Conservation (phyloP, 345 rosid species). For the Mercurialis annua region DNA sequence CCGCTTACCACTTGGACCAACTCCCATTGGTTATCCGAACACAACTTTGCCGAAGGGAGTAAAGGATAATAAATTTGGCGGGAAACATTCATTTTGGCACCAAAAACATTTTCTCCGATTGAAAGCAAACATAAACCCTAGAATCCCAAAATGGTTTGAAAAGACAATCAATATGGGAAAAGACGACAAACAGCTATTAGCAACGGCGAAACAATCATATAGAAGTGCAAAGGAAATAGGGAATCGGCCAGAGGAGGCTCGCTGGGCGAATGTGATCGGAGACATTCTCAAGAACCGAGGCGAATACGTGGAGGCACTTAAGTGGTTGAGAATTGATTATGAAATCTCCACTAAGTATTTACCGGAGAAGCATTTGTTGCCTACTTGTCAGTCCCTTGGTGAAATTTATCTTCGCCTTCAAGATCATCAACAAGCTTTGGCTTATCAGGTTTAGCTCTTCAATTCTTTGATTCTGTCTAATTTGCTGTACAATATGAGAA, state of each 20-base stretch:
- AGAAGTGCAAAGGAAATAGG: constrained; percentile 61
- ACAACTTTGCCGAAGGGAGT: too few species aligned
- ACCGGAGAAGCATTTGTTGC: constrained; percentile 67
- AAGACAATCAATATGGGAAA: constrained; percentile 38
- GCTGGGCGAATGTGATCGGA: constrained; percentile 90
- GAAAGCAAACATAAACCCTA: constrained; percentile 2
- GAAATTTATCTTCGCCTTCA: constrained; percentile 75
- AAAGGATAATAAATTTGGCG: too few species aligned
- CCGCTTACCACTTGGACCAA: too few species aligned
- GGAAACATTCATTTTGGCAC: too few species aligned
- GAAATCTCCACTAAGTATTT: constrained; percentile 59
- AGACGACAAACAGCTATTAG: constrained; percentile 36
- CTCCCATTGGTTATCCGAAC: too few species aligned
- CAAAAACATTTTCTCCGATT: too few species aligned
- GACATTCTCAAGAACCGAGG: constrained; percentile 74
- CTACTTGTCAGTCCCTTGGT: constrained; percentile 89
- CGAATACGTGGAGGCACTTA: constrained; percentile 85
- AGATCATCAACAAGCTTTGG: constrained; percentile 60
- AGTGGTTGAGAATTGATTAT: constrained; percentile 78
- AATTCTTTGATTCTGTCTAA: too few species aligned
- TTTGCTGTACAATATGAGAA: too few species aligned
- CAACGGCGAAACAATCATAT: constrained; percentile 69
- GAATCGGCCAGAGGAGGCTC: constrained; percentile 80
- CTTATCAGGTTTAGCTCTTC: constrained; percentile 54
- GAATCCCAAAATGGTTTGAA: background rate